phyloP scores from a whole-genome alignment of 2,329 filamentous ascomycete species.

The Fusarium duplospermum region DNA sequence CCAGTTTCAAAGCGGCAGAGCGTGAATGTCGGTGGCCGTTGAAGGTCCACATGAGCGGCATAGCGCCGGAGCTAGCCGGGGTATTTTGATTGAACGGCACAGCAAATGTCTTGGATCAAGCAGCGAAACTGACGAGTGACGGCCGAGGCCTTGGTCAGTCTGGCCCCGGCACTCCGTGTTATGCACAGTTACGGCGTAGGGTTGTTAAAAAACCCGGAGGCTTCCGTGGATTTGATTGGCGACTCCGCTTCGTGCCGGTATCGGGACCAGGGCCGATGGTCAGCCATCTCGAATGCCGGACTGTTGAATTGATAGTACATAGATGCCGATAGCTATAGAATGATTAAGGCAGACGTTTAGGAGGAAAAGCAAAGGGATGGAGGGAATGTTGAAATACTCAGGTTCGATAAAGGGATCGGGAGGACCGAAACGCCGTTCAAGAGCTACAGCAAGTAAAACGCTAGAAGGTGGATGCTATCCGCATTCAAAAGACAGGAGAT shows the following conservation, averaged over 20 bases:
- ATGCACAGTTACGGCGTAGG: not conserved
- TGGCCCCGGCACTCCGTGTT: not conserved
- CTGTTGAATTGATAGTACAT: not conserved
- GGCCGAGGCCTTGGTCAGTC: not conserved
- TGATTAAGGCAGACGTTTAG: not conserved
- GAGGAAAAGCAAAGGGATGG: not conserved
- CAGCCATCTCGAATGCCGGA: not conserved
- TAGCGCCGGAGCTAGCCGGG: not conserved
- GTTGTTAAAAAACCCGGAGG: not conserved
- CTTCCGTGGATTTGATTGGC: not conserved
- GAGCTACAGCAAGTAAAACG: not conserved
- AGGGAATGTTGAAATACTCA: not conserved
- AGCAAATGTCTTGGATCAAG: not conserved
- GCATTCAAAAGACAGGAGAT: not conserved
- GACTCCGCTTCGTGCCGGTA: not conserved
- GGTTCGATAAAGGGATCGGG: not conserved
- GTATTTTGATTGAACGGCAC: constrained; percentile 1
- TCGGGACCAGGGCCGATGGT: not conserved
- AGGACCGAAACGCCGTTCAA: not conserved
- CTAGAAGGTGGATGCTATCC: not conserved
- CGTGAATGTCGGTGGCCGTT: not conserved
- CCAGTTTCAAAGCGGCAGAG: not conserved
- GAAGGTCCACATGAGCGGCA: not conserved
- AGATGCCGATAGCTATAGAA: not conserved
- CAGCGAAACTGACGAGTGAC: not conserved